These are phyloP conservation scores for Dimargaris xerosporica DNA, from an alignment of 192 early-diverging fungal species.

Conservation along the genomic window DNA sequence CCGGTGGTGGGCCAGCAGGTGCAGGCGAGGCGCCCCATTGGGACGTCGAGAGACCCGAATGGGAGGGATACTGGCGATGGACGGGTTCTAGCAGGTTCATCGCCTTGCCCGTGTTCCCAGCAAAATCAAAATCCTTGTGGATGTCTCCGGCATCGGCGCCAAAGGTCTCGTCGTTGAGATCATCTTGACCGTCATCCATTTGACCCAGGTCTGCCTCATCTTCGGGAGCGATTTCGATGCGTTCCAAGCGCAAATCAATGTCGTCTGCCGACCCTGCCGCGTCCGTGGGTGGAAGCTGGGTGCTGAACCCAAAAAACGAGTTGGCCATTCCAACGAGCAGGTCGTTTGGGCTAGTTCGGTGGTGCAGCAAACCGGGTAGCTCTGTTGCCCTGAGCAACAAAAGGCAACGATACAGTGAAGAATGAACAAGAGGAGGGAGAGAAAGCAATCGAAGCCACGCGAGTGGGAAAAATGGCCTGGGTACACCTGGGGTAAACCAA, in stretches of 20 bases:
- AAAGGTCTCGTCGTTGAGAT: constrained; percentile 64
- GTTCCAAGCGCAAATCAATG: constrained; percentile 44
- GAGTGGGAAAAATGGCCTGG: too few species aligned
- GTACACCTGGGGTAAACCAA: too few species aligned
- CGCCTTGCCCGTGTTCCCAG: constrained; percentile 26
- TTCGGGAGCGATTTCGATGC: constrained; percentile 23
- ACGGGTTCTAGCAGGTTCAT: background rate
- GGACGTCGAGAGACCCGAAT: background rate
- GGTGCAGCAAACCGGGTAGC: too few species aligned
- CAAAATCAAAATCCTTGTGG: constrained; percentile 60
- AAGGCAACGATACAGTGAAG: too few species aligned
- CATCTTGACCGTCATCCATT: constrained; percentile 49
- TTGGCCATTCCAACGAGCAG: background rate
- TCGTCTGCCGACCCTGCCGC: constrained; percentile 32
- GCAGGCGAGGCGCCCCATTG: constrained; percentile 9
- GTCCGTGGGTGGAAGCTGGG: background rate
- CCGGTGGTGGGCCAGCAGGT: constrained; percentile 8
- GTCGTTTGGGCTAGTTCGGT: too few species aligned
- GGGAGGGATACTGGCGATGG: too few species aligned
- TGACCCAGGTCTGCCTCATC: constrained; percentile 34
- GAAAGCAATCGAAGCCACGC: too few species aligned
- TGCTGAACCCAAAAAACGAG: constrained; percentile 5
- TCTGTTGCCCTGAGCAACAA: too few species aligned
- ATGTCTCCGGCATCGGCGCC: constrained; percentile 29
- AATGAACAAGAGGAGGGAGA: too few species aligned